Evolutionary conservation across 225 moss, liverwort and hornwort genomes (phyloP).

Genomic region (Lunularia cruciata): DNA sequence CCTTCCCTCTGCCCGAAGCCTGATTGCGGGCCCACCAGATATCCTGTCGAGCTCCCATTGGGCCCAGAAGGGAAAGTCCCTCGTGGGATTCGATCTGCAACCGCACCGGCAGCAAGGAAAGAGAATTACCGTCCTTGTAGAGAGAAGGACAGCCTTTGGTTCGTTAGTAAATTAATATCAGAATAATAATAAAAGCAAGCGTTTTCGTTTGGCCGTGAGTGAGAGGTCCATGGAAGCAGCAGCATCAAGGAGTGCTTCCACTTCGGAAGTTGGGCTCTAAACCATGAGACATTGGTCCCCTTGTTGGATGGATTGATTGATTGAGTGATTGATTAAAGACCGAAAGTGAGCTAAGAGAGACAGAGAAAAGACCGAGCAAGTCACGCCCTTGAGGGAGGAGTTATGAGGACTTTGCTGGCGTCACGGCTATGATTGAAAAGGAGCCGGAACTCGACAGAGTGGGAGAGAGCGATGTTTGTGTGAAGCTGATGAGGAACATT

Average conservation of each 20-base stretch:
- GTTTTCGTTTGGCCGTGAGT: too few species aligned
- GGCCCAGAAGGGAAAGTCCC: neutral
- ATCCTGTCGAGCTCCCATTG: neutral
- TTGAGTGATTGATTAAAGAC: too few species aligned
- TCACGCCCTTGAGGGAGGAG: slow-evolving; percentile 1
- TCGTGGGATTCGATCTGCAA: neutral
- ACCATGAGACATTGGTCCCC: neutral
- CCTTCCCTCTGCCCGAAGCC: neutral
- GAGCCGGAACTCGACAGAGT: neutral
- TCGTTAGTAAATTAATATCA: too few species aligned
- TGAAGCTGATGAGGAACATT: neutral
- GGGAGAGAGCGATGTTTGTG: too few species aligned
- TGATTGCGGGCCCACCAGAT: neutral
- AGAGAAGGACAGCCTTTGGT: too few species aligned
- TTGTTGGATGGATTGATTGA: too few species aligned
- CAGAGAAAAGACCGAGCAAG: neutral
- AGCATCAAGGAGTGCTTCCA: neutral
- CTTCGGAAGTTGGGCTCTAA: neutral
- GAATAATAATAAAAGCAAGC: too few species aligned
- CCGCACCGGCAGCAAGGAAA: neutral
- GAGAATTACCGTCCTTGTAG: too few species aligned
- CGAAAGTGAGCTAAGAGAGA: neutral
- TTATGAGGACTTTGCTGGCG: neutral
- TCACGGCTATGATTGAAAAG: neutral
- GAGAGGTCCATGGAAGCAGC: too few species aligned